These are phyloP conservation scores for Apiospora phragmitis DNA, from an alignment of 2,329 filamentous ascomycete genomes.

Conservation along the genomic window DNA sequence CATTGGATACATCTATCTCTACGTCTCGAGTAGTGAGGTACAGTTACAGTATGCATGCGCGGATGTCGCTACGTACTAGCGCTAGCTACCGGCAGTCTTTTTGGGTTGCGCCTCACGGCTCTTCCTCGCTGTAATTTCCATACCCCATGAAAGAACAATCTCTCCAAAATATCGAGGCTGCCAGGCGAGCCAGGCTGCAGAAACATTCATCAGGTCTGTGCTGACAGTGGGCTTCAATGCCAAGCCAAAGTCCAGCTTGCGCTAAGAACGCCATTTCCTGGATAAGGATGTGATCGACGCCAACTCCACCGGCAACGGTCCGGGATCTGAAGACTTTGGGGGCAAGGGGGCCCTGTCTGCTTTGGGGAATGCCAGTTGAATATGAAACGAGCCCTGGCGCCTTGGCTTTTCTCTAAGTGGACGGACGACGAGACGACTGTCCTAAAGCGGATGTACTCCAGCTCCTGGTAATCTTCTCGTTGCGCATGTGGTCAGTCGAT, in stretches of 20 bases:
- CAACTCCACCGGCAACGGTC: slow-evolving; percentile 25
- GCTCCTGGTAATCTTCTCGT: slow-evolving; percentile 28
- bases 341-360: slow-evolving; percentile 13
- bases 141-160: slow-evolving; percentile 16
- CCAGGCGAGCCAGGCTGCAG: slow-evolving; percentile 8
- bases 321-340: slow-evolving; percentile 19
- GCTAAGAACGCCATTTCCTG: slow-evolving; percentile 20
- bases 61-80: neutral
- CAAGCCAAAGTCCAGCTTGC: neutral
- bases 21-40: neutral
- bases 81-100: slow-evolving; percentile 11
- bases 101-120: slow-evolving; percentile 28
- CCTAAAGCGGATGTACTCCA: slow-evolving; percentile 23
- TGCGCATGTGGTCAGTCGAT: neutral
- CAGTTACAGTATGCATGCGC: neutral
- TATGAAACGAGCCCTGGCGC: slow-evolving; percentile 36
- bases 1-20: neutral
- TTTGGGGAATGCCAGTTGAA: slow-evolving; percentile 35
- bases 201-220: slow-evolving; percentile 10
- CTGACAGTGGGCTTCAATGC: slow-evolving; percentile 6
- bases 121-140: slow-evolving; percentile 34
- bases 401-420: slow-evolving; percentile 28
- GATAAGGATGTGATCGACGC: slow-evolving; percentile 30
- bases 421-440: slow-evolving; percentile 17
- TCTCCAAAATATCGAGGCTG: slow-evolving; percentile 8